phyloP scores from a whole-genome alignment of 257 asterid genomes.

The Coffea eugenioides region DNA sequence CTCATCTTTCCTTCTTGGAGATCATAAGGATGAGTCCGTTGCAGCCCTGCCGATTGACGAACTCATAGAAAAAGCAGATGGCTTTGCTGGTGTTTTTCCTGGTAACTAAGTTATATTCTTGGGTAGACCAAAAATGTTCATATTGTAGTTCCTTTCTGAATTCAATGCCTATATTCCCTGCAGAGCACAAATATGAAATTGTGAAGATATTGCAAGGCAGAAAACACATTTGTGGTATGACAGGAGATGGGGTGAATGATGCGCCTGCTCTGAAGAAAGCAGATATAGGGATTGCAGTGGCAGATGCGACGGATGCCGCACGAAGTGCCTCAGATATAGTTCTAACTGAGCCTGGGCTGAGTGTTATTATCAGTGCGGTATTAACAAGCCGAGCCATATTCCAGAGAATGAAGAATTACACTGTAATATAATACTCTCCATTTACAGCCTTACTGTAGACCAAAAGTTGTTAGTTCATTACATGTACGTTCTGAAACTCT shows the following conservation, averaged over 20 bases:
- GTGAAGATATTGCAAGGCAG: conserved; percentile 54
- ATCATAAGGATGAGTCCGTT: conserved; percentile 10
- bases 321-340: conserved; percentile 67
- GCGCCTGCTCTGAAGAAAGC: conserved; percentile 70
- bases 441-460: background rate
- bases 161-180: conserved; percentile 5
- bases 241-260: conserved; percentile 71
- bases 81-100: conserved; percentile 70
- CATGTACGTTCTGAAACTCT: background rate
- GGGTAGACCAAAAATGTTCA: background rate
- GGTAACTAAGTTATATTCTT: conserved; percentile 25
- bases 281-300: conserved; percentile 69
- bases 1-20: background rate
- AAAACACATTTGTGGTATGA: conserved; percentile 69
- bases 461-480: background rate
- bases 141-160: background rate
- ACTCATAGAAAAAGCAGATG: conserved; percentile 66
- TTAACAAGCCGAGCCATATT: conserved; percentile 67
- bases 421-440: conserved; percentile 19
- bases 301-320: conserved; percentile 72
- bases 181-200: conserved; percentile 71
- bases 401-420: conserved; percentile 72
- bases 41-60: conserved; percentile 54
- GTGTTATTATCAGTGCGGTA: conserved; percentile 66
- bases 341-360: conserved; percentile 64